These are phyloP conservation scores for Taphrina betulina DNA, from an alignment of 1,139 yeast species.

Conservation along the genomic window DNA sequence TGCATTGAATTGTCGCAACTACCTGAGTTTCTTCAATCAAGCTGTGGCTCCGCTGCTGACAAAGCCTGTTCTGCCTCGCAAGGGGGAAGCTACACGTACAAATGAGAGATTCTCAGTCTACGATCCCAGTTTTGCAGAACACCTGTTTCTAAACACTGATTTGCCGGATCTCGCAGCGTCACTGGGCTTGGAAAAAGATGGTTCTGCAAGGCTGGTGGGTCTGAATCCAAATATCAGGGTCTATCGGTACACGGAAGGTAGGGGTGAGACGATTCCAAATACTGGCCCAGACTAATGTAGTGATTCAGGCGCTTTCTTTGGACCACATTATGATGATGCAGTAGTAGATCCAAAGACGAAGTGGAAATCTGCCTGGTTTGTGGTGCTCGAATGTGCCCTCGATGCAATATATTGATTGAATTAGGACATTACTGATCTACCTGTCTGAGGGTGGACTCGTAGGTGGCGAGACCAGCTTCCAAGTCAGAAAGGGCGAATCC, in stretches of 20 bases:
- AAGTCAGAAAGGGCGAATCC: conserved; percentile 44
- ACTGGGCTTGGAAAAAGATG: conserved; percentile 44
- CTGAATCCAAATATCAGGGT: conserved; percentile 60
- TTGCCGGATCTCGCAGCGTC: conserved; percentile 42
- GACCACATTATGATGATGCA: conserved; percentile 63
- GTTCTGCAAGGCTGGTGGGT: conserved; percentile 48
- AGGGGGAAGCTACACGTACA: conserved; percentile 59
- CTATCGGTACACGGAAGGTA: conserved; percentile 59
- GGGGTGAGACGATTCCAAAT: too few relatives aligned
- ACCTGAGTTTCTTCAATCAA: conserved; percentile 48
- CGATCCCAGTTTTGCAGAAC: conserved; percentile 48
- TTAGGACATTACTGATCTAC: conserved; percentile 60
- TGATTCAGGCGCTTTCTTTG: conserved; percentile 57
- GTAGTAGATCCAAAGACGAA: conserved; percentile 47
- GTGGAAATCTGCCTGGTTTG: conserved; percentile 19
- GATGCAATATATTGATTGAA: too few relatives aligned
- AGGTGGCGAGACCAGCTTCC: conserved; percentile 66
- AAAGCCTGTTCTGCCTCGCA: conserved; percentile 40
- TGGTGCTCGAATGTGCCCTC: background rate
- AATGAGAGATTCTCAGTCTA: conserved; percentile 55
- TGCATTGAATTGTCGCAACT: conserved; percentile 49
- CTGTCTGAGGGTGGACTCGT: conserved; percentile 55
- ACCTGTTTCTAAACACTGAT: conserved; percentile 22
- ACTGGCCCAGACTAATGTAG: too few relatives aligned
- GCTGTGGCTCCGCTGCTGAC: conserved; percentile 43